Evolutionary conservation across 1,284 basidiomycete species (phyloP).

Genomic region (Dichomitus squalens): DNA sequence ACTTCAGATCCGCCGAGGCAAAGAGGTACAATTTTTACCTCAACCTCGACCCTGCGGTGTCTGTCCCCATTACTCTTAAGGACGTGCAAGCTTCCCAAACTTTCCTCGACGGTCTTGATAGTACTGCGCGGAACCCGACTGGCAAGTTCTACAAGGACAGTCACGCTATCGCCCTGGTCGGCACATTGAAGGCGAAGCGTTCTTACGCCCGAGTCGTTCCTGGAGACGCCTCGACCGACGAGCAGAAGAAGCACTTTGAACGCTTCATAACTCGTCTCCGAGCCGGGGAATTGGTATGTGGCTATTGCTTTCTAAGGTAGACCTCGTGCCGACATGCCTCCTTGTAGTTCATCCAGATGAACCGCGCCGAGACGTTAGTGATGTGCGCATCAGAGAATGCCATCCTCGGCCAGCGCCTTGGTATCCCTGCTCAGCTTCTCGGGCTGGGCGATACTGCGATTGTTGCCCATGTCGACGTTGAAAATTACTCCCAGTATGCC

Average conservation of each 20-base stretch:
- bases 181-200: conserved; percentile 24
- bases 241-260: conserved; percentile 26
- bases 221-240: conserved; percentile 15
- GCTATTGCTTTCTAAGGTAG: neutral
- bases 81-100: conserved; percentile 25
- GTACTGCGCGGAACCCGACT: conserved; percentile 18
- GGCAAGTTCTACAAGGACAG: conserved; percentile 36
- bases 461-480: conserved; percentile 29
- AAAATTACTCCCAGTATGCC: conserved; percentile 27
- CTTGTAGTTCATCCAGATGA: conserved; percentile 31
- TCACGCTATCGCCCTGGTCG: conserved; percentile 21
- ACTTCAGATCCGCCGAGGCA: neutral
- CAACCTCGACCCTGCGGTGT: conserved; percentile 26
- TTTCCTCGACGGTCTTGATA: conserved; percentile 20
- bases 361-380: conserved; percentile 27
- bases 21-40: conserved; percentile 16
- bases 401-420: conserved; percentile 23
- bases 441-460: conserved; percentile 25
- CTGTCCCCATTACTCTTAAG: conserved; percentile 24
- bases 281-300: conserved; percentile 28
- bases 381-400: conserved; percentile 29
- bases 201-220: conserved; percentile 26
- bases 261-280: conserved; percentile 27
- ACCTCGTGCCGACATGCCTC: neutral
- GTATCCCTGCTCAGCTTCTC: conserved; percentile 24